A percentile compares a stretch with the other conserved stretches of the same genome.
phyloP scores from a whole-genome alignment of 257 asterid genomes.

The Orobanche coerulescens region DNA sequence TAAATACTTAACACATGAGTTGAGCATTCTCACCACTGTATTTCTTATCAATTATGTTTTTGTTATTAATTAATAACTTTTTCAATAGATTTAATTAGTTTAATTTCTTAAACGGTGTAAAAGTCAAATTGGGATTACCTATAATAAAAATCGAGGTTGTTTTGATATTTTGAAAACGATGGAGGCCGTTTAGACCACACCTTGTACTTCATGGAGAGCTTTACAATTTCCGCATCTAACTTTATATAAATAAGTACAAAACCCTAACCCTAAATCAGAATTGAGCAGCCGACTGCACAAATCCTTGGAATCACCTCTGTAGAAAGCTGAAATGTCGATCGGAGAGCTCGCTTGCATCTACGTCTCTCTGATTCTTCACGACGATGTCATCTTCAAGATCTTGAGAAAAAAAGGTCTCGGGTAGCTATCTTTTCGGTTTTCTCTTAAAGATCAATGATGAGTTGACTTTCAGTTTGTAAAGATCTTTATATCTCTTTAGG shows the following conservation, averaged over 20 bases:
- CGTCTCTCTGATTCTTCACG: conserved; percentile 56
- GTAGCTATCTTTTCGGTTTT: too few species aligned
- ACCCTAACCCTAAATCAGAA: neutral
- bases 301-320: neutral
- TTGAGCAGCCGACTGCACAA: neutral
- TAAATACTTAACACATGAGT: too few species aligned
- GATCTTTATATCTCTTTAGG: too few species aligned
- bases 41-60: too few species aligned
- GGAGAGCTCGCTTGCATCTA: conserved; percentile 50
- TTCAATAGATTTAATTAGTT: too few species aligned
- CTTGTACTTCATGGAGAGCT: neutral
- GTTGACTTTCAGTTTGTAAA: too few species aligned
- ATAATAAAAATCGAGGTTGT: neutral
- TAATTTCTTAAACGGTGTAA: too few species aligned
- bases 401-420: too few species aligned
- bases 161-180: neutral
- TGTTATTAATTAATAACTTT: too few species aligned
- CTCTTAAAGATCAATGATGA: too few species aligned
- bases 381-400: conserved; percentile 51
- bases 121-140: too few species aligned
- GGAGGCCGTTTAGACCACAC: neutral
- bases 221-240: neutral
- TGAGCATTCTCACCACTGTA: too few species aligned
- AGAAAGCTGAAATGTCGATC: conserved; percentile 28
- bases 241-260: neutral